Base-by-base conservation (phyloP, 179 eudicot genomes). In the Silene coronaria region DNA sequence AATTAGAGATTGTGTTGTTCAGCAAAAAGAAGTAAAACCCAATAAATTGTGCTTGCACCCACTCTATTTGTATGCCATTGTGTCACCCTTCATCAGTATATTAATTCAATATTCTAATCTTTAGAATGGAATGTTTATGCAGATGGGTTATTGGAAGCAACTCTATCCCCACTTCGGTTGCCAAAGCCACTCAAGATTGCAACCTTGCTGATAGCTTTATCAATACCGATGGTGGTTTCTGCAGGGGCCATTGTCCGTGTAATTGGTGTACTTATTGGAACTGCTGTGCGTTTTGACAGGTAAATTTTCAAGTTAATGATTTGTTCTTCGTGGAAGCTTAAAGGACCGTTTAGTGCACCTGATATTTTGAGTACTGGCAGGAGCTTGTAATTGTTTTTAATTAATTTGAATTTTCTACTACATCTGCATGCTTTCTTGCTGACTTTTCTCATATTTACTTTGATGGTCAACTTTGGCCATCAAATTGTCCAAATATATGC, bases 111-210 rank as follows among this genome's bases (percentile, higher is more conserved):
- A 4, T 19, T 78, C 84, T 79, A 24, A 85, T 61, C 60, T 62
- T 71, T 58, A 21, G 55, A 76, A 66, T 86, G 76, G 75, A 78
- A 63, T 76, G 22, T 76, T 60, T 34, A 27, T 70, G 26, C 77
- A 95, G 99, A 93, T 93, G 99, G 99, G 46, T 83, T 95, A 84
- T 86, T 95, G 55, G 99, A 95, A 86, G 99, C 99, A 80, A 95
- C 99, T 42, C 80, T 95, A 76, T 87, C 97, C 70, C 96, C 99
- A 70, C 74, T 80, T 57, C 90, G 97, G 75, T 75, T 86, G 74
- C 97, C 99, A 17, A 92, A 83, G 86, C 96, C 97, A 57, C 86
- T 95, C 73, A 95, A 93, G 88, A 85, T 86, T 77, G 71, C 80
- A 63, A 95, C 99, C 63, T 76, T 95, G 84, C 45, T 95, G 82